Evolutionary conservation across 2,329 filamentous ascomycete genomes (phyloP).

Genomic region (Pseudogymnoascus pannorum): DNA sequence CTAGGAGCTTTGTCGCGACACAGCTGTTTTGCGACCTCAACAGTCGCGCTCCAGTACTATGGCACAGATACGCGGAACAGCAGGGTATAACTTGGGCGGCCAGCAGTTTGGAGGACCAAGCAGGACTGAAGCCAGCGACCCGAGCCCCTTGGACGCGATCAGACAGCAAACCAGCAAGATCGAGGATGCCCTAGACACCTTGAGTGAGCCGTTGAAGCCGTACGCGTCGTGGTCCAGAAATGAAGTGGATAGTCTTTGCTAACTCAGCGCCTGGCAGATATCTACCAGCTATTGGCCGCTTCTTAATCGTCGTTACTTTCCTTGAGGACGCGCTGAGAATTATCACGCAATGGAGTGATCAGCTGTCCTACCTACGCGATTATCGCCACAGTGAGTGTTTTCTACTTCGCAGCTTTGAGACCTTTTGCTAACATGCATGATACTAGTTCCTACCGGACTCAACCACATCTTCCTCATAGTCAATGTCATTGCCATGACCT

Average conservation of each 20-base stretch:
- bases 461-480: conserved; percentile 87
- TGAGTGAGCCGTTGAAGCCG: conserved; percentile 91
- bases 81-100: conserved; percentile 32
- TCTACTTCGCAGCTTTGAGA: background rate
- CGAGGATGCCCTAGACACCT: conserved; percentile 81
- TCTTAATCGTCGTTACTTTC: conserved; percentile 97
- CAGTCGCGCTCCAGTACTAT: conserved; percentile 29
- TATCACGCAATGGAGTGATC: conserved; percentile 94
- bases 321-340: conserved; percentile 94
- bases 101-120: conserved; percentile 29
- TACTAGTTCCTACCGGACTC: conserved; percentile 72
- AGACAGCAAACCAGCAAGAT: conserved; percentile 97
- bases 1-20: conserved; percentile 3
- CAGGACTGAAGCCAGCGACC: conserved; percentile 28
- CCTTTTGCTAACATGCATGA: conserved; percentile 14
- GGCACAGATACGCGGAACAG: conserved; percentile 53
- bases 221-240: conserved; percentile 43
- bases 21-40: conserved; percentile 1
- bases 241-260: conserved; percentile 14
- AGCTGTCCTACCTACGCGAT: conserved; percentile 85
- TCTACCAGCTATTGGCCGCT: conserved; percentile 89
- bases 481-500: conserved; percentile 83
- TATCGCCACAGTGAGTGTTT: conserved; percentile 77
- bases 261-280: conserved; percentile 50
- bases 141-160: conserved; percentile 66